Base-by-base conservation (phyloP, 495 filamentous ascomycete genomes). In the Cercophora sp. region DNA sequence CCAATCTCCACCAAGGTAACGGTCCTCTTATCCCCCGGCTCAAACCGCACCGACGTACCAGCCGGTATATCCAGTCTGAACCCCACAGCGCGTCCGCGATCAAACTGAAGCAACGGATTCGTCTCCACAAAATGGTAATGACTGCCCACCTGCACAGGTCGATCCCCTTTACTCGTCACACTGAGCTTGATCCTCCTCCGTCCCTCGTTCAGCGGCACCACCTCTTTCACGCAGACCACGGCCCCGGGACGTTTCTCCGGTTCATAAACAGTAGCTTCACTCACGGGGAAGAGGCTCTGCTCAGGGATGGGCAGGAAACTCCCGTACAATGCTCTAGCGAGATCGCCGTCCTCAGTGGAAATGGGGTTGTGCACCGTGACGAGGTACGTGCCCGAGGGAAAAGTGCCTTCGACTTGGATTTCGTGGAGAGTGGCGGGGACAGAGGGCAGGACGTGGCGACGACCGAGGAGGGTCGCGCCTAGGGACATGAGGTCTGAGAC, bases 91-190 rank as follows among this genome's bases (percentile, higher is more conserved):
- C 82, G 81, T 23, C 81, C 67, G n/a, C 93, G 87, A 67, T 98
- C 93, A 67, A 98, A 98, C 62, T 88, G 82, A 48, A 98, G 75
- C 67, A 86, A 81, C 18, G 91, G 88, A 64, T 98, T 98, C 18
- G 83, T 86, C 74, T 98, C 93, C 61, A 96, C 81, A 67, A 98
- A 90, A 70, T 97, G 91, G 70, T 97, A 98, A 67, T 98, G 93
- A 51, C 89, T 95, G 16, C 93, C 93, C 52, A 91, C 86, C 80
- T 95, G 91, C 55, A 96, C 85, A 10, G 93, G 92, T 27, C 93
- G 73, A 70, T 97, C 94, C 2, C 93, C 94, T 52, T 83, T 89
- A 65, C 87, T 96, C 55, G 83, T 88, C 4, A 98, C 85, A 61
- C 75, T 82, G 9, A 98, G 70, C 56, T 66, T 73, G 36, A 91